Evolutionary conservation across 1,139 yeast genomes (phyloP).

Genomic region (Blastobotrys apis): DNA sequence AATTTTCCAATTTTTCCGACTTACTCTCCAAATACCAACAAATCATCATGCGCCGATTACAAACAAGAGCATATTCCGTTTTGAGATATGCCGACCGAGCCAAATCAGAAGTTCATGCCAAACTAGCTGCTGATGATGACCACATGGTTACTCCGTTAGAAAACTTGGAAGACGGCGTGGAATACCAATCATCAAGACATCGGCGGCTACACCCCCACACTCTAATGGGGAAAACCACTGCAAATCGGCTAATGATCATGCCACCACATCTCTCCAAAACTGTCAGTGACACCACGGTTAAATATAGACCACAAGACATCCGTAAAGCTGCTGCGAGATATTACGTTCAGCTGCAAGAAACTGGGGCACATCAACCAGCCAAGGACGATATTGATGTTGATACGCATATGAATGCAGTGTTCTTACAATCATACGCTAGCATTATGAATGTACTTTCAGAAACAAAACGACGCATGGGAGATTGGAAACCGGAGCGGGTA

Average conservation of each 20-base stretch:
- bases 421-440: conserved; percentile 79
- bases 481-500: conserved; percentile 60
- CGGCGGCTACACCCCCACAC: conserved; percentile 26
- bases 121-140: not conserved
- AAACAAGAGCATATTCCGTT: conserved; percentile 4
- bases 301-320: conserved; percentile 27
- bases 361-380: conserved; percentile 31
- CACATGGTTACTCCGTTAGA: conserved; percentile 1
- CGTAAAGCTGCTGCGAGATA: conserved; percentile 28
- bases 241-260: conserved; percentile 23
- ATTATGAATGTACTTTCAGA: conserved; percentile 64
- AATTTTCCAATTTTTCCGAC: not conserved
- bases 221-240: conserved; percentile 22
- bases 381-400: conserved; percentile 61
- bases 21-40: not conserved
- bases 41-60: not conserved
- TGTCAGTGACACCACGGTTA: conserved; percentile 21
- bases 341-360: conserved; percentile 23
- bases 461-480: conserved; percentile 50
- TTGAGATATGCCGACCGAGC: conserved; percentile 10
- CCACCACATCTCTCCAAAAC: conserved; percentile 22
- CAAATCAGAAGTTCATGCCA: conserved; percentile 2
- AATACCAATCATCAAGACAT: conserved; percentile 6
- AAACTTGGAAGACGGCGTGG: conserved; percentile 4
- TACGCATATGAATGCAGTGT: conserved; percentile 77